These are phyloP conservation scores for Thermomucor indicae-seudaticae DNA, from an alignment of 371 early-diverging fungal species.

Conservation along the genomic window DNA sequence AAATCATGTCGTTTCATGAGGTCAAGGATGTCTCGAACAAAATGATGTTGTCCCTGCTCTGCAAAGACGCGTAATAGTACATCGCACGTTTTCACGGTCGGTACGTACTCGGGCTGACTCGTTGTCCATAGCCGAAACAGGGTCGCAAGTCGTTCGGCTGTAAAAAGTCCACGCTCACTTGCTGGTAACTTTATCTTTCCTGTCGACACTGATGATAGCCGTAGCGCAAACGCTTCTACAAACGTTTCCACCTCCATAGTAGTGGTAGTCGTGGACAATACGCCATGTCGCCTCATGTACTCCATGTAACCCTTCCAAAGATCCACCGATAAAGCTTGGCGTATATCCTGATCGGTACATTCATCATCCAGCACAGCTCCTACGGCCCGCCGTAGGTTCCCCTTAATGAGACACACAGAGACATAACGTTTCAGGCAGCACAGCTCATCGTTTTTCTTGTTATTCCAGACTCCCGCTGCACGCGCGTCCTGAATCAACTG, in stretches of 20 bases:
- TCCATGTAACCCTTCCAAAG: constrained; percentile 6
- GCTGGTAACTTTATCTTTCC: neutral
- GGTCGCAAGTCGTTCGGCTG: neutral
- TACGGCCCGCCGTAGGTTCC: constrained; percentile 3
- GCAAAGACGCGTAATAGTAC: constrained; percentile 8
- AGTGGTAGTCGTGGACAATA: neutral
- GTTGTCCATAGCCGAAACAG: constrained; percentile 6
- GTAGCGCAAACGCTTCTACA: constrained; percentile 3
- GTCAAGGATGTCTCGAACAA: neutral
- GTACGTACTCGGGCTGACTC: neutral
- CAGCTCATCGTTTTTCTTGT: neutral
- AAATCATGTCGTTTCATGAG: constrained; percentile 7
- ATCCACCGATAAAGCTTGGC: too few species aligned
- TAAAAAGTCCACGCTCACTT: constrained; percentile 3
- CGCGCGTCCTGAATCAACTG: constrained; percentile 2
- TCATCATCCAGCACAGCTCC: neutral
- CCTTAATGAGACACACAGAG: neutral
- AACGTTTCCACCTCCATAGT: constrained; percentile 5
- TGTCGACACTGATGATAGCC: too few species aligned
- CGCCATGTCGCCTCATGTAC: neutral
- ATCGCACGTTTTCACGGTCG: constrained; percentile 6
- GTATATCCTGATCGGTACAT: neutral
- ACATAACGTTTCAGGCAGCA: constrained; percentile 4
- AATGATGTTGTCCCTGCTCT: neutral
- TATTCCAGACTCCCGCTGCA: neutral